phyloP scores from a whole-genome alignment of 805 yeast species.

The Starmerella stigmatis region DNA sequence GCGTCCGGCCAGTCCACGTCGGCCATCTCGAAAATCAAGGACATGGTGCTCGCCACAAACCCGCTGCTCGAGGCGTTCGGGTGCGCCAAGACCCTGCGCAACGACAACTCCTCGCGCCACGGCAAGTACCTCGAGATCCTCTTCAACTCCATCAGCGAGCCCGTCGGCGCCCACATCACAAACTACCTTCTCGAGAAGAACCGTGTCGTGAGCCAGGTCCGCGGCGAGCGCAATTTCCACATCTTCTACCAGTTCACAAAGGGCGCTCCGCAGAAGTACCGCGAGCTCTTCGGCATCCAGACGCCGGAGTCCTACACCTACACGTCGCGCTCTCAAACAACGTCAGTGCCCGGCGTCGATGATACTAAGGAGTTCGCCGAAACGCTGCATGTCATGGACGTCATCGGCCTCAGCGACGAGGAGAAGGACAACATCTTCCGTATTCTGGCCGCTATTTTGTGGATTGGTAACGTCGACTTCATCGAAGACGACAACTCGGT shows the following conservation, averaged over 20 bases:
- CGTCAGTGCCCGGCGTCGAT: slow-evolving; percentile 75
- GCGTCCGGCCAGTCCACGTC: slow-evolving; percentile 63
- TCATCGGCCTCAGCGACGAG: slow-evolving; percentile 67
- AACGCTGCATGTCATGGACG: slow-evolving; percentile 74
- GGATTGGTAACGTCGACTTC: slow-evolving; percentile 91
- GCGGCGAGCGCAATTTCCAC: slow-evolving; percentile 90
- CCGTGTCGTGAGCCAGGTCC: slow-evolving; percentile 91
- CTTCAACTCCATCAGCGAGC: slow-evolving; percentile 73
- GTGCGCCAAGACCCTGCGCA: slow-evolving; percentile 83
- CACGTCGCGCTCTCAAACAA: slow-evolving; percentile 78
- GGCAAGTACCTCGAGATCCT: slow-evolving; percentile 88
- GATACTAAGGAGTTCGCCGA: slow-evolving; percentile 71
- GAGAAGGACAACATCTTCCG: slow-evolving; percentile 90
- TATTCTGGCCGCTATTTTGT: slow-evolving; percentile 69
- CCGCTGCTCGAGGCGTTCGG: slow-evolving; percentile 86
- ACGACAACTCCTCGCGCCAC: slow-evolving; percentile 82
- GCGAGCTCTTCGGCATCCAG: slow-evolving; percentile 80
- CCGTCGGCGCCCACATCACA: slow-evolving; percentile 91
- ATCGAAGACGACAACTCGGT: slow-evolving; percentile 71
- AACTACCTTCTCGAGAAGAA: slow-evolving; percentile 89
- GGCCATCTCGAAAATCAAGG: slow-evolving; percentile 76
- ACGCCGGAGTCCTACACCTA: slow-evolving; percentile 86
- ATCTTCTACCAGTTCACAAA: slow-evolving; percentile 93
- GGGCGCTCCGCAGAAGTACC: slow-evolving; percentile 73
- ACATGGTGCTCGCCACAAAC: slow-evolving; percentile 95